Evolutionary conservation across 805 yeast species (phyloP).

Genomic region (Wickerhamiella brachini): DNA sequence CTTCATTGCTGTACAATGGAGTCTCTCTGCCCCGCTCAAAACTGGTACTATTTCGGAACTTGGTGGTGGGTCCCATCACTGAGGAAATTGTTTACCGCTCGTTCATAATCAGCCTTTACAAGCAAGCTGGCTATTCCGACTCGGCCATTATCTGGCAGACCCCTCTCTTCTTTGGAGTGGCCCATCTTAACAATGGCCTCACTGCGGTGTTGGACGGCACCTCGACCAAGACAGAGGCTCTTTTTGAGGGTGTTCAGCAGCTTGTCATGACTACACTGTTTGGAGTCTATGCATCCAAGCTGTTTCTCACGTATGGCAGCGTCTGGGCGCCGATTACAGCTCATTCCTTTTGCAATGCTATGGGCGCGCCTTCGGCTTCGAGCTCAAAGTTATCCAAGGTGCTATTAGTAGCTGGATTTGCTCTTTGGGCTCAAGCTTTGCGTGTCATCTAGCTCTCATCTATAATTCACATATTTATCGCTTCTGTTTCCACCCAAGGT

Average conservation of each 20-base stretch:
- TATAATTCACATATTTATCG: no score
- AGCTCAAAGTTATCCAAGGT: conserved; percentile 6
- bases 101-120: conserved; percentile 22
- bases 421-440: conserved; percentile 23
- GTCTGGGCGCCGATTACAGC: conserved; percentile 42
- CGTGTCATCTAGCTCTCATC: not conserved
- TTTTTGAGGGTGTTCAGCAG: conserved; percentile 30
- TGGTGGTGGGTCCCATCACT: conserved; percentile 55
- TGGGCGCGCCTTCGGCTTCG: conserved; percentile 44
- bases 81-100: conserved; percentile 62
- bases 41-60: conserved; percentile 31
- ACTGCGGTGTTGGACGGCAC: conserved; percentile 23
- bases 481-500: no score
- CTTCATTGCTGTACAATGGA: not conserved
- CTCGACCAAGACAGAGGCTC: not conserved
- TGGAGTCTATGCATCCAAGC: conserved; percentile 48
- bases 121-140: conserved; percentile 15
- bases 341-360: conserved; percentile 52
- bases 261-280: conserved; percentile 50
- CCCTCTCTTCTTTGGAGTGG: conserved; percentile 58
- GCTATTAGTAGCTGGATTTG: conserved; percentile 32
- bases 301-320: conserved; percentile 38
- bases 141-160: conserved; percentile 27
- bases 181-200: conserved; percentile 61
- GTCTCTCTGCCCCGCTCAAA: not conserved